Evolutionary conservation across 2,329 filamentous ascomycete species (phyloP).

Genomic region (Xylaria sp.): DNA sequence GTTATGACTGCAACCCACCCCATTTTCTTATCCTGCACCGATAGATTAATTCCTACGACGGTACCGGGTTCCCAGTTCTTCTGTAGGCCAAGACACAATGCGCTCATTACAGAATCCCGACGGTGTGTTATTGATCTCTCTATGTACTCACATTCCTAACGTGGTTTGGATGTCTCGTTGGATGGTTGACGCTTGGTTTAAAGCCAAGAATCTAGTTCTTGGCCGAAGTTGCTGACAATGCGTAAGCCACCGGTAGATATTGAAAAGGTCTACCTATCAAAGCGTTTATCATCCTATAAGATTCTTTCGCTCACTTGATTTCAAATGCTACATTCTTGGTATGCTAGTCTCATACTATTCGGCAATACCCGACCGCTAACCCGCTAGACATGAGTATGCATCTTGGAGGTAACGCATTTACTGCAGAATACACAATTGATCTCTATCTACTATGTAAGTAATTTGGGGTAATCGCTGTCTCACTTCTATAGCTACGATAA

Average conservation of each 20-base stretch:
- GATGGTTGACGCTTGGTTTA: constrained; percentile 8
- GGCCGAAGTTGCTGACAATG: constrained; percentile 16
- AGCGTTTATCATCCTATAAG: background rate
- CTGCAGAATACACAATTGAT: background rate
- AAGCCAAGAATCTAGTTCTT: constrained; percentile 26
- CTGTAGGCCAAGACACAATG: background rate
- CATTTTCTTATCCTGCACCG: constrained; percentile 1
- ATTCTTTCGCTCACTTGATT: constrained; percentile 2
- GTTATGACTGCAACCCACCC: constrained; percentile 16
- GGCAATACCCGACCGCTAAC: constrained; percentile 29
- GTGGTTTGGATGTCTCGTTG: constrained; percentile 16
- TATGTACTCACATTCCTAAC: constrained; percentile 35
- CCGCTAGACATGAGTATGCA: constrained; percentile 2
- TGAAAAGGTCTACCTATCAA: constrained; percentile 1
- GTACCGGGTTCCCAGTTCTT: background rate
- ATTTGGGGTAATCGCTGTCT: background rate
- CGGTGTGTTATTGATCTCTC: constrained; percentile 7
- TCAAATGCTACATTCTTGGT: constrained; percentile 9
- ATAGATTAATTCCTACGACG: constrained; percentile 6
- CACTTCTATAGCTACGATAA: background rate
- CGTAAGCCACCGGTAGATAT: constrained; percentile 8
- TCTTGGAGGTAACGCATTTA: no score
- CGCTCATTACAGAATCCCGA: background rate
- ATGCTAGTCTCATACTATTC: background rate
- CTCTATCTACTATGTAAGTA: no score